phyloP scores from a whole-genome alignment of 2,329 filamentous ascomycete species.

The Microdochium trichocladiopsis region DNA sequence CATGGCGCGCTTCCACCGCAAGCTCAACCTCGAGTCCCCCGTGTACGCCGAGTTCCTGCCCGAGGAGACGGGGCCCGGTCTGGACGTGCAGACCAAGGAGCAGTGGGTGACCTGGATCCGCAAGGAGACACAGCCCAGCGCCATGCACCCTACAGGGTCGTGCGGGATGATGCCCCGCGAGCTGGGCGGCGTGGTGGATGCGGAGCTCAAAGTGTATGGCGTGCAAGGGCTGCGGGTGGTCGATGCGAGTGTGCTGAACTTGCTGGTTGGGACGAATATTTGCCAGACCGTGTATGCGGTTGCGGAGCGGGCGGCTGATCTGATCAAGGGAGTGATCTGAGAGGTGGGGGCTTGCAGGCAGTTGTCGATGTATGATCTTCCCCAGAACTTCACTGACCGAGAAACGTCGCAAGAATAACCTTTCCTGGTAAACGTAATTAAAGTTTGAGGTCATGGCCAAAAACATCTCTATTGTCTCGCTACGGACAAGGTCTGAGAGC shows the following conservation, averaged over 20 bases:
- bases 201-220: conserved; percentile 26
- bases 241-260: conserved; percentile 29
- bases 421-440: too few relatives aligned
- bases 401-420: too few relatives aligned
- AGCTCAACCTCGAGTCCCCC: conserved; percentile 18
- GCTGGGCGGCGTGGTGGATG: conserved; percentile 28
- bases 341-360: too few relatives aligned
- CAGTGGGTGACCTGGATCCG: neutral
- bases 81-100: conserved; percentile 4
- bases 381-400: too few relatives aligned
- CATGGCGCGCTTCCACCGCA: conserved; percentile 23
- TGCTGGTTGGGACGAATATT: conserved; percentile 37
- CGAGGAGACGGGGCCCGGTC: conserved; percentile 18
- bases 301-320: conserved; percentile 48
- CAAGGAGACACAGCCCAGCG: neutral
- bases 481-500: too few relatives aligned
- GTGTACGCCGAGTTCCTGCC: conserved; percentile 19
- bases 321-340: neutral
- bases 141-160: neutral
- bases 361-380: too few relatives aligned
- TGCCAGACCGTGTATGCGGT: conserved; percentile 46
- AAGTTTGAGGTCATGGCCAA: too few relatives aligned
- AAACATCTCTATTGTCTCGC: too few relatives aligned
- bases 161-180: conserved; percentile 3
- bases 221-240: conserved; percentile 27